Base-by-base conservation (phyloP, 495 filamentous ascomycete genomes). In the Penicillium dipodomyicola region DNA sequence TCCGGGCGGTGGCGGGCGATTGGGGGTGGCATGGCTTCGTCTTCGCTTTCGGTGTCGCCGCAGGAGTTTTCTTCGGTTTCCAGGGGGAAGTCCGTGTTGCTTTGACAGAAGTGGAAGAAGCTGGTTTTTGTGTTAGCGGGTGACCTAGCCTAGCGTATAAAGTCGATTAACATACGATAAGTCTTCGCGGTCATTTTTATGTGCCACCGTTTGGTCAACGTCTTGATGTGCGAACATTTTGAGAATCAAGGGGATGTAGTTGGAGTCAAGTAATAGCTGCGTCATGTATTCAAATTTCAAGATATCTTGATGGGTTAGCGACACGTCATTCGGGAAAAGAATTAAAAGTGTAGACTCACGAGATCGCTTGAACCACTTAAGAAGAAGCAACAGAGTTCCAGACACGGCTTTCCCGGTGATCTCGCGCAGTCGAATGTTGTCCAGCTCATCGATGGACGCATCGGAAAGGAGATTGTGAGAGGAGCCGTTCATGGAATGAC, bases 321-420 rank as follows among this genome's bases (percentile, higher is more conserved):
- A 30, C 49, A 35, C 33, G 51, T 37, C 33, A 22, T 43, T 30
- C 20, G 15, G 17, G 3, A 30, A 3, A 15, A 20, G 0, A 4
- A 25, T 20, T 17, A 3, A 3, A n/a, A 27, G 19, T 4, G 1
- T 9, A 54, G 30, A 77, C 90, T 75, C 74, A 96, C 92, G 93
- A 57, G 91, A 96, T 59, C 93, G 78, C 70, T 96, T 95, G 67
- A 97, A 90, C 94, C 94, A 98, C 73, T 97, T 97, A 52, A 97
- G 69, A 23, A 98, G 67, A 27, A 96, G 82, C 32, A 97, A 72
- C 42, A 97, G 71, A 56, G 91, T 86, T 0, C 87, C 92, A 35
- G 91, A 93, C 7, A 96, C 86, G 4, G 92, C 93, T 72, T 98
- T 98, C 27, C 84, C 84, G 17, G 87, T 86, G 50, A 97, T 94